Conservation (phyloP, 768 basidiomycete species). For the Omphalotus guepiniiformis region DNA sequence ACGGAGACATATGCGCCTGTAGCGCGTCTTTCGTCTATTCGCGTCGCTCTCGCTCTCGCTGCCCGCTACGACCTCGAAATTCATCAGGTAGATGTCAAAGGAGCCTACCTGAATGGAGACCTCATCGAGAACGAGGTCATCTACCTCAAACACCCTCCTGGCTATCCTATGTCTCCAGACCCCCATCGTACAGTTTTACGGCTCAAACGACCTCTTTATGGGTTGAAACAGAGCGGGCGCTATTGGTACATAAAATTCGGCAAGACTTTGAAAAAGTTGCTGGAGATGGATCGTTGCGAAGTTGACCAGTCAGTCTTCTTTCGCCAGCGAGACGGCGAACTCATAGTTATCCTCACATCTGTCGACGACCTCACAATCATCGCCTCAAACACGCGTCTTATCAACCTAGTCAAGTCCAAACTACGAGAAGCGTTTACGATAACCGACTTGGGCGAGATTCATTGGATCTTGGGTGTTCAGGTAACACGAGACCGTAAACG, state of each 20-base stretch:
- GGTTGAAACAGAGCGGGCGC: conserved; percentile 11
- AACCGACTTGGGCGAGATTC: conserved; percentile 22
- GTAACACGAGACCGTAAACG: conserved; percentile 12
- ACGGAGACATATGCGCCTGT: conserved; percentile 32
- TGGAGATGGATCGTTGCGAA: conserved; percentile 12
- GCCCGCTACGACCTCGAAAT: conserved; percentile 22
- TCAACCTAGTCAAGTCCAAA: conserved; percentile 14
- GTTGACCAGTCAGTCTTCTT: conserved; percentile 19
- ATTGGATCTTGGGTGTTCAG: conserved; percentile 27
- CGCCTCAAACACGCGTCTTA: conserved; percentile 6
- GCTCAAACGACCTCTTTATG: conserved; percentile 10
- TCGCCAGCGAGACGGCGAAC: conserved; percentile 3
- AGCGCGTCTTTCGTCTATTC: conserved; percentile 17
- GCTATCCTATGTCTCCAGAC: not conserved
- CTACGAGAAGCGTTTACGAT: conserved; percentile 21
- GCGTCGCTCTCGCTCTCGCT: conserved; percentile 22
- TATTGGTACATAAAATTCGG: conserved; percentile 13
- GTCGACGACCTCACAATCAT: conserved; percentile 23
- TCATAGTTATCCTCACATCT: conserved; percentile 16
- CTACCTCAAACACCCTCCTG: conserved; percentile 11
- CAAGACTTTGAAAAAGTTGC: conserved; percentile 3
- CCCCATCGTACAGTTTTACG: not conserved
- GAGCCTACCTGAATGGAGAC: conserved; percentile 26
- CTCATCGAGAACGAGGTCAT: conserved; percentile 23
- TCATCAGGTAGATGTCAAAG: conserved; percentile 27